Evolutionary conservation across 2,329 filamentous ascomycete species (phyloP).

Genomic region (Fragosphaeria purpurea): DNA sequence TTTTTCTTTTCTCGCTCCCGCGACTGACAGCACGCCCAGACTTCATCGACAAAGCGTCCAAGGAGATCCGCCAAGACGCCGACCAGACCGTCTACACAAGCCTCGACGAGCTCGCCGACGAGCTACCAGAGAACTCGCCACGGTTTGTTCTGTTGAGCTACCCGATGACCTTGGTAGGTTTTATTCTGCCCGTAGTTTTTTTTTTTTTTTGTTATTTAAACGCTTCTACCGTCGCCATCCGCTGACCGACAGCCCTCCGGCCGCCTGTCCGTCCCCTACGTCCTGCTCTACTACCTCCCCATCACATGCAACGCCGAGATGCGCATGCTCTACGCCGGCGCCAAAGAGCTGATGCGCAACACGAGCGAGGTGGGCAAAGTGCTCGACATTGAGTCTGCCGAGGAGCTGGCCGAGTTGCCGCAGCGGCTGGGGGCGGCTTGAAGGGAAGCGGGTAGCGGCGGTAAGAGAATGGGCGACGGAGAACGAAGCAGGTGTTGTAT

Average conservation of each 20-base stretch:
- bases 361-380: constrained; percentile 83
- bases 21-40: constrained; percentile 10
- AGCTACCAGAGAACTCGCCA: constrained; percentile 85
- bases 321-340: constrained; percentile 90
- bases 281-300: constrained; percentile 89
- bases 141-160: constrained; percentile 87
- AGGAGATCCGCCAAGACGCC: constrained; percentile 80
- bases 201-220: no score
- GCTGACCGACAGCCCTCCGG: constrained; percentile 56
- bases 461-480: no score
- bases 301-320: constrained; percentile 79
- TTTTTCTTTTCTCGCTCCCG: no score
- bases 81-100: constrained; percentile 68
- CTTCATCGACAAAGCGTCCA: constrained; percentile 82
- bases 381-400: constrained; percentile 70
- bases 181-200: background rate
- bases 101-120: constrained; percentile 72
- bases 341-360: constrained; percentile 91
- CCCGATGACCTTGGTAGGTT: constrained; percentile 67
- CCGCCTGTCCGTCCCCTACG: constrained; percentile 80
- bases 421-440: constrained; percentile 39
- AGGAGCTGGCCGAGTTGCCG: constrained; percentile 77
- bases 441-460: background rate
- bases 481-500: no score
- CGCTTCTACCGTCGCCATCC: background rate